These are phyloP conservation scores for Candida insectalens DNA, from an alignment of 805 yeast species.

Conservation along the genomic window DNA sequence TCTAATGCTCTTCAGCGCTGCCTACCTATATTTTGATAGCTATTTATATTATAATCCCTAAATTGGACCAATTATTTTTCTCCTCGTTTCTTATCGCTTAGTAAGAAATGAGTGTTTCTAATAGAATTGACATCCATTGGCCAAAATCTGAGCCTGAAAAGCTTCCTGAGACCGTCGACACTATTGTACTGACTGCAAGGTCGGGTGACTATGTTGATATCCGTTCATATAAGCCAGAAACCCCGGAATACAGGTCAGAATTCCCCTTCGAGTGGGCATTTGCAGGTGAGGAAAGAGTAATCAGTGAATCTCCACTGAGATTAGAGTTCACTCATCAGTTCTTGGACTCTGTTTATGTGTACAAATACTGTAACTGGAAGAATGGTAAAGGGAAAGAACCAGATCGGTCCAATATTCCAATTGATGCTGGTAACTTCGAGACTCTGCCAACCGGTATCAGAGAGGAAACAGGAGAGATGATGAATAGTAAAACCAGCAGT, in stretches of 20 bases:
- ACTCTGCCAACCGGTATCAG: conserved; percentile 30
- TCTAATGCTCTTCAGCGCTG: conserved; percentile 12
- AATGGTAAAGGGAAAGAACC: conserved; percentile 6
- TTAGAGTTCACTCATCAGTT: conserved; percentile 31
- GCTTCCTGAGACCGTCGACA: conserved; percentile 34
- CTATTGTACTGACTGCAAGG: conserved; percentile 39
- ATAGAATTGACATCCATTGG: conserved; percentile 47
- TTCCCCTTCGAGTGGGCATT: conserved; percentile 52
- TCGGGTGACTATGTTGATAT: conserved; percentile 37
- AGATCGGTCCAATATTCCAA: conserved; percentile 11
- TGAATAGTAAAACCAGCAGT: conserved; percentile 32
- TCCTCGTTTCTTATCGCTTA: neutral
- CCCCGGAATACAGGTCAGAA: too few relatives aligned
- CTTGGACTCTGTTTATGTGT: conserved; percentile 31
- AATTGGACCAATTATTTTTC: neutral
- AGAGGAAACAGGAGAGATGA: conserved; percentile 41
- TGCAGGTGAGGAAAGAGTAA: conserved; percentile 36
- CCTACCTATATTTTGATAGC: too few relatives aligned
- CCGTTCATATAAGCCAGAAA: conserved; percentile 22
- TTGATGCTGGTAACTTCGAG: conserved; percentile 39
- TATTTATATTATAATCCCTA: neutral
- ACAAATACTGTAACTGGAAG: conserved; percentile 5
- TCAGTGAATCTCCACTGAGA: conserved; percentile 19
- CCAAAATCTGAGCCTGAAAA: conserved; percentile 23
- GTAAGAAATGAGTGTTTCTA: conserved; percentile 24